Conservation (phyloP, 768 basidiomycete species). For the Serpula lacrymans region DNA sequence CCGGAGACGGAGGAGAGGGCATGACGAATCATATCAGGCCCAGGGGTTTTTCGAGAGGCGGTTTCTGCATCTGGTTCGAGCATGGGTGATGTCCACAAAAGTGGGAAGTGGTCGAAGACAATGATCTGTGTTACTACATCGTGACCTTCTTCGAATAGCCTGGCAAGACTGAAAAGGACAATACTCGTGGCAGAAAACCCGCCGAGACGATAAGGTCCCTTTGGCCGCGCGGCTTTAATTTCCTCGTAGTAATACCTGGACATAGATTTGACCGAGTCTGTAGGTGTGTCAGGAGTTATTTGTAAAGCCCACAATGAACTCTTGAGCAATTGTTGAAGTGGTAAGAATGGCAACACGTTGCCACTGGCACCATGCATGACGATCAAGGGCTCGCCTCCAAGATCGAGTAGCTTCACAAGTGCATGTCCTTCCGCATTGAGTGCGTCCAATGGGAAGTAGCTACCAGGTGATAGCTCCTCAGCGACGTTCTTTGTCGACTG, state of each 20-base stretch:
- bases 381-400: neutral
- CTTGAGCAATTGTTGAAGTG: neutral
- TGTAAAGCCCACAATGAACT: neutral
- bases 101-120: conserved; percentile 7
- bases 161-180: conserved; percentile 3
- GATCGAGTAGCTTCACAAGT: neutral
- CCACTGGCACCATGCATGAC: neutral
- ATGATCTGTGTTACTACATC: conserved; percentile 5
- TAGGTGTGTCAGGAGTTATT: conserved; percentile 15
- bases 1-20: no score
- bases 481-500: neutral
- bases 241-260: neutral
- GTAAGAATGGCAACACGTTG: neutral
- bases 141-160: conserved; percentile 3
- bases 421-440: neutral
- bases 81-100: no score
- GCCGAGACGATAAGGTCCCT: conserved; percentile 1
- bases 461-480: neutral
- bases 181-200: conserved; percentile 5
- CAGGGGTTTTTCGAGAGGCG: no score
- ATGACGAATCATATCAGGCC: no score
- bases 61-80: no score
- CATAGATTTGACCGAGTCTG: conserved; percentile 6
- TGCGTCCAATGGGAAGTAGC: neutral
- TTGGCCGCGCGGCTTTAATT: neutral